Percentiles rank a stretch among this genome's conserved stretches.
These are phyloP conservation scores for Salicornia ramosissima DNA, from an alignment of 148 eudicot genomes.

Conservation along the genomic window DNA sequence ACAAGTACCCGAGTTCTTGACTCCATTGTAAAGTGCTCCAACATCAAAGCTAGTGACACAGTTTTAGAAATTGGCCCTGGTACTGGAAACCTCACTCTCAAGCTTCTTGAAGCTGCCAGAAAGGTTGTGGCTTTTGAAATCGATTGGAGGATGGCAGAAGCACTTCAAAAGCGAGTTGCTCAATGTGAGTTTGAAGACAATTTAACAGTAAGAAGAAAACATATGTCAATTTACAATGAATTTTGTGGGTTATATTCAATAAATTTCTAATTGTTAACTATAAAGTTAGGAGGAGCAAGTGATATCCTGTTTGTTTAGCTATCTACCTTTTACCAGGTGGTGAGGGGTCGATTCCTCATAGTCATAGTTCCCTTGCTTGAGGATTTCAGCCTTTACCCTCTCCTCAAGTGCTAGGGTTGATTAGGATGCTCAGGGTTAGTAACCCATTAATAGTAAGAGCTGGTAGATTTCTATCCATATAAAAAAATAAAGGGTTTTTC, in stretches of 20 bases:
- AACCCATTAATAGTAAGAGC: too few species aligned
- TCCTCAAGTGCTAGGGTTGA: too few species aligned
- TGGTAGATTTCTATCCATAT: too few species aligned
- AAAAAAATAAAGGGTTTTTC: too few species aligned
- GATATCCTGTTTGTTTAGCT: too few species aligned
- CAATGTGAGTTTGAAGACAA: slow-evolving; percentile 43
- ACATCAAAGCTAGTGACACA: slow-evolving; percentile 53
- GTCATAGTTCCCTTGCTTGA: too few species aligned
- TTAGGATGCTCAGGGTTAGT: too few species aligned
- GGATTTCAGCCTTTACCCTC: too few species aligned
- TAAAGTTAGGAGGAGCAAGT: too few species aligned
- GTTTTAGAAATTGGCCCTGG: slow-evolving; percentile 97
- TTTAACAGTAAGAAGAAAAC: slow-evolving; percentile 46
- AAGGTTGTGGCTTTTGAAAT: slow-evolving; percentile 79
- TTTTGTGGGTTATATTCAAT: neutral
- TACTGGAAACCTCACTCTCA: slow-evolving; percentile 86
- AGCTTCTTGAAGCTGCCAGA: slow-evolving; percentile 66
- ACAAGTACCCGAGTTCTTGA: slow-evolving; percentile 70
- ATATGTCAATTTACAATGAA: neutral
- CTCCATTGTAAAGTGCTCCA: slow-evolving; percentile 62
- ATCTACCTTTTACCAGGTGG: too few species aligned
- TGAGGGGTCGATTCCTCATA: too few species aligned
- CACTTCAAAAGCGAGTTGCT: slow-evolving; percentile 55
- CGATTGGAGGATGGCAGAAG: slow-evolving; percentile 78
- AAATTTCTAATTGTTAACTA: neutral